Conservation (phyloP, 208 protist species). For the Novymonas esmeraldas region DNA sequence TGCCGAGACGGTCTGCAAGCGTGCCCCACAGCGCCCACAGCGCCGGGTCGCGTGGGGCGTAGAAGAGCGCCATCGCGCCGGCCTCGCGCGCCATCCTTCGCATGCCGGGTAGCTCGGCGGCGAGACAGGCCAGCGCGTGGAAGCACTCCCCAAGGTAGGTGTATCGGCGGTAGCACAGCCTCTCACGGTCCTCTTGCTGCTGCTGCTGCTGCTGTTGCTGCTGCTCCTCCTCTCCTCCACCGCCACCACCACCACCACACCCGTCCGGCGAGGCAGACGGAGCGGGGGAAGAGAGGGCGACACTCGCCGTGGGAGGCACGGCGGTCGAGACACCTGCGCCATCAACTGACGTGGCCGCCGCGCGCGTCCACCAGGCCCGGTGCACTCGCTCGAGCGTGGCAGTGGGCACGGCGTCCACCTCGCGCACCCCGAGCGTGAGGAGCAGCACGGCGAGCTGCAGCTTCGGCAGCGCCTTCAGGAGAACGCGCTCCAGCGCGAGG, state of each 20-base stretch:
- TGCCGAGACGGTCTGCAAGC: background rate
- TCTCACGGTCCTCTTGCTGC: background rate
- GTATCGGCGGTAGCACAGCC: constrained; percentile 16
- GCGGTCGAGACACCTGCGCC: background rate
- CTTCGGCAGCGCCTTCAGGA: constrained; percentile 61
- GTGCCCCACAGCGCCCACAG: constrained; percentile 11
- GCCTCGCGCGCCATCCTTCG: constrained; percentile 9
- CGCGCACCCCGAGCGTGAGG: constrained; percentile 45
- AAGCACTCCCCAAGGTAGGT: constrained; percentile 32
- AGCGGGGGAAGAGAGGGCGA: background rate
- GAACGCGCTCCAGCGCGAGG: constrained; percentile 18
- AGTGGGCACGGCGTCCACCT: constrained; percentile 17
- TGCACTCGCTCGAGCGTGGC: constrained; percentile 1
- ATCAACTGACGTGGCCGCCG: background rate
- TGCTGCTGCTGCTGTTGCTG: too few species aligned
- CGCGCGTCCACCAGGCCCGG: constrained; percentile 11
- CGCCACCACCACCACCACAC: background rate
- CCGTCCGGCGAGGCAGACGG: background rate
- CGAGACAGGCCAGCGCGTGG: constrained; percentile 20
- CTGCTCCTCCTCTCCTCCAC: background rate
- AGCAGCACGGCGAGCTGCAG: constrained; percentile 43
- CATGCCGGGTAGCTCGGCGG: constrained; percentile 23
- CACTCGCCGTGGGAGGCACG: background rate
- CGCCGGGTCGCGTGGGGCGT: constrained; percentile 8
- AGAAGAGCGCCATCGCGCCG: constrained; percentile 18